Base-by-base conservation (phyloP, 1,139 yeast genomes). In the Pichia sp. region DNA sequence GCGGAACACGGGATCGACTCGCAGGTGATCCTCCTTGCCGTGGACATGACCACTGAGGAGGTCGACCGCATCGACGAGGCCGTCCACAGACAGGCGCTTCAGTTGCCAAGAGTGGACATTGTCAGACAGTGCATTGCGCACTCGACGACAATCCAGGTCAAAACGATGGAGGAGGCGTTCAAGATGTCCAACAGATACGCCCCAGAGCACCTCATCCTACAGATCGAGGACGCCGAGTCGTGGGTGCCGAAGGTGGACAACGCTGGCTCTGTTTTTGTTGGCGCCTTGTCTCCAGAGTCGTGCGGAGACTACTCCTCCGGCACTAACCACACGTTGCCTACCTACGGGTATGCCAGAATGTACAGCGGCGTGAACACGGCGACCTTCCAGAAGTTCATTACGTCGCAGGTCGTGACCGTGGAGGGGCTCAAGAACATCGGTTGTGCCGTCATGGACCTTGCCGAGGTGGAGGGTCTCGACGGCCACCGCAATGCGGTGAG, bases 1-100 rank as follows among this genome's bases (percentile, higher is more conserved):
- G 99, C 99, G 28, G 99, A 93, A 73, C 99, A 93, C 68, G 99
- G 99, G 58, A 80, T 90, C 54, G 99, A 93, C 69, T 93, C 99
- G 5, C 99, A 93, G 74, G 99, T 93, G 22, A 87, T 93, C 52
- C 77, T 93, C 62, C 78, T 93, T 57, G 96, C 97, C 55, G 91
- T 91, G 42, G 82, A 74, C 46, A 76, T 93, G 70, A 71, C 80
- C 6, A 73, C 75, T 10, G 69, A 69, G 30, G 84, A 89, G 66
- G 71, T 91, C 46, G 73, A 70, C 21, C 84, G 79, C 50, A 82
- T 93, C 58, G 95, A 91, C 66, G 79, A 76, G 23, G 96, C 96
- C 39, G 85, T 93, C 52, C 83, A 85, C 62, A 74, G 71, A 54
- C 99, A 93, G 71, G 97, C 99, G 1, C 68, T 79, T 51, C 80